A percentile compares a stretch with the other conserved stretches of the same genome.
Evolutionary conservation across 2,329 filamentous ascomycete genomes (phyloP).

Genomic region (Calonectria pseudoreteaudii): DNA sequence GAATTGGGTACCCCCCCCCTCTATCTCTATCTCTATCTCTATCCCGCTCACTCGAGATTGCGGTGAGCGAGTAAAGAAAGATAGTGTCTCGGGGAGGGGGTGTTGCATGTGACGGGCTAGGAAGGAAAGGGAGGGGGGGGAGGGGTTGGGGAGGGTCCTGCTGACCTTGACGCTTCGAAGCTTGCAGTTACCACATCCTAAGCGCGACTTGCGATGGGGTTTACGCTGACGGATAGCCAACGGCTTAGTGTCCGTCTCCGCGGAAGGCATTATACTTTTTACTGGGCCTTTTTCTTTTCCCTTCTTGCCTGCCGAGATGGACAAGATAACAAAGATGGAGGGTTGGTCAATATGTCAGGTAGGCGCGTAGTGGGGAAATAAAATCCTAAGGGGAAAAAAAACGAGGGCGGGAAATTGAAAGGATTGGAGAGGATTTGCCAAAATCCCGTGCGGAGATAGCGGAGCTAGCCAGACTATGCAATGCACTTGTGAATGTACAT

Average conservation of each 20-base stretch:
- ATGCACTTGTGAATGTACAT: neutral
- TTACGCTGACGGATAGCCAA: slow-evolving; percentile 44
- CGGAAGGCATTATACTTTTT: neutral
- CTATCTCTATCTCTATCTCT: neutral
- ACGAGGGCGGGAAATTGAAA: neutral
- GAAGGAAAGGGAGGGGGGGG: neutral
- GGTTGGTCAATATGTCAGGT: neutral
- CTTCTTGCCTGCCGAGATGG: neutral
- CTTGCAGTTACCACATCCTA: slow-evolving; percentile 69
- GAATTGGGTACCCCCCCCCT: neutral
- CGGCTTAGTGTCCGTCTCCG: neutral
- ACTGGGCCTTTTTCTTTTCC: neutral
- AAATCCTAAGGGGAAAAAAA: neutral
- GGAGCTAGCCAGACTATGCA: neutral
- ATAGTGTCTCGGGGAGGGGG: neutral
- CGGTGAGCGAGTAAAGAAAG: neutral
- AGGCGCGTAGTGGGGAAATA: neutral
- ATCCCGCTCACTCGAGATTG: neutral
- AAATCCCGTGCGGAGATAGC: slow-evolving; percentile 10
- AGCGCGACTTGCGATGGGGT: slow-evolving; percentile 63
- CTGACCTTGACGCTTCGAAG: slow-evolving; percentile 63
- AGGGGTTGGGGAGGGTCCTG: neutral
- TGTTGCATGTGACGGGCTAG: neutral
- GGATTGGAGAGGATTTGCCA: neutral
- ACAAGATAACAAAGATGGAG: neutral